Conservation (phyloP, 306 rosid genomes). For the Quercus robur region DNA sequence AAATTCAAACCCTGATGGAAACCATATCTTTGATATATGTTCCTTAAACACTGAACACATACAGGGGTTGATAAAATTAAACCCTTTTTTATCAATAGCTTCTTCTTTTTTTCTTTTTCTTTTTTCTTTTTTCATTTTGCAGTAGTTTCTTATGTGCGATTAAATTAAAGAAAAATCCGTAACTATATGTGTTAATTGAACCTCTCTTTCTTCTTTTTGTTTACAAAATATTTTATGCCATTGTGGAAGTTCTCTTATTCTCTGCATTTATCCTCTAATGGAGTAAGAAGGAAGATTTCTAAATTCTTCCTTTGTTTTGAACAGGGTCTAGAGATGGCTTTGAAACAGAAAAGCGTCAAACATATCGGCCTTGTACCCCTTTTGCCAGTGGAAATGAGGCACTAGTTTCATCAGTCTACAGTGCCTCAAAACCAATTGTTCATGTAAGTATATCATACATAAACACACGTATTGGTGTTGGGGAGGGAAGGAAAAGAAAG, state of each 20-base stretch:
- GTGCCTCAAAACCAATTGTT: not conserved
- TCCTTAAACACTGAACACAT: no score
- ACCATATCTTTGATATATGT: no score
- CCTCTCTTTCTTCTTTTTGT: no score
- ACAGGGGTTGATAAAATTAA: no score
- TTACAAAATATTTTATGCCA: no score
- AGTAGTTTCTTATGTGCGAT: not conserved
- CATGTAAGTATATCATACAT: slow-evolving; percentile 13
- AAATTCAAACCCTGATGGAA: no score
- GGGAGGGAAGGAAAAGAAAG: not conserved
- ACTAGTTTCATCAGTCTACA: not conserved
- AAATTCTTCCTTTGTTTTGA: not conserved
- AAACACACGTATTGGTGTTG: not conserved
- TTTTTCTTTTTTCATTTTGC: no score
- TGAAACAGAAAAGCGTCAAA: not conserved
- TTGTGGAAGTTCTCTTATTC: no score
- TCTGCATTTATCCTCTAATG: no score
- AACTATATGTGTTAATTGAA: not conserved
- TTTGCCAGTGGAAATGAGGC: slow-evolving; percentile 12
- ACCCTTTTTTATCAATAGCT: no score
- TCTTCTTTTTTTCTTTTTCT: no score
- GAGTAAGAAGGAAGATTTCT: no score
- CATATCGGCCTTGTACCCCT: slow-evolving; percentile 5
- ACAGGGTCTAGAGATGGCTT: slow-evolving; percentile 20
- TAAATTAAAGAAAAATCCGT: not conserved